Evolutionary conservation across 768 basidiomycete species (phyloP), one percentile per base, ranked within the genome.

Genomic region (Mycena albidolilacea): DNA sequence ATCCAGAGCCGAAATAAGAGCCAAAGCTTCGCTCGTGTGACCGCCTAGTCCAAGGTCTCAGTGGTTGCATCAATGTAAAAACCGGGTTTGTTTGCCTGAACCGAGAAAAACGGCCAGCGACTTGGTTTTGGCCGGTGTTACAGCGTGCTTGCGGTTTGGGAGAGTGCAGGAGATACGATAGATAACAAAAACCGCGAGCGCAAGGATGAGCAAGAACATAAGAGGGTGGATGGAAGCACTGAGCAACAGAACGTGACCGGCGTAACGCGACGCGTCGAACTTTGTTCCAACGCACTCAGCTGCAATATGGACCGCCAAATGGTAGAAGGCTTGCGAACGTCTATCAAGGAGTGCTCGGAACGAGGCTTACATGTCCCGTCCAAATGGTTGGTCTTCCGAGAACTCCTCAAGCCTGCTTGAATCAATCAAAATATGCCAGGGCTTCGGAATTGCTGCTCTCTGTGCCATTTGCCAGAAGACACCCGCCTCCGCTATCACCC

Each of bases 11-110:
- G 92, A 92, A 37, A 94, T 68, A 37, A 98, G 86, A 43, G 87
- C 85, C 74, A 97, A 81, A 54, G 92, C 93, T 85, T 99, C 98
- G 73, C 89, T 91, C 17, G 97, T 98, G 83, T 99, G 98, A 0
- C 98, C 98, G 57, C 98, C 97, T 98, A 79, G 59, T 65, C 66
- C 71, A 74, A 65, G 75, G 68, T 52, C 72, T 55, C 68, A 69
- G 21, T 69, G 48, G 37, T 30, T 43, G 21, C 38, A 44, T 63
- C 17, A 50, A 37, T 35, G 12, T 60, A 41, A 66, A 64, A 70
- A 71, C 61, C 4, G 30, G 23, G 38, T 8, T 39, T 65, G 82
- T 86, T 78, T 78, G 94, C 97, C 97, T 80, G 97, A 99, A 69
- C 97, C 97, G 14, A 99, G 89, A 78, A 98, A 98, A 64, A 98